phyloP scores from a whole-genome alignment of 208 protist genomes.

The Entamoeba dispar region DNA sequence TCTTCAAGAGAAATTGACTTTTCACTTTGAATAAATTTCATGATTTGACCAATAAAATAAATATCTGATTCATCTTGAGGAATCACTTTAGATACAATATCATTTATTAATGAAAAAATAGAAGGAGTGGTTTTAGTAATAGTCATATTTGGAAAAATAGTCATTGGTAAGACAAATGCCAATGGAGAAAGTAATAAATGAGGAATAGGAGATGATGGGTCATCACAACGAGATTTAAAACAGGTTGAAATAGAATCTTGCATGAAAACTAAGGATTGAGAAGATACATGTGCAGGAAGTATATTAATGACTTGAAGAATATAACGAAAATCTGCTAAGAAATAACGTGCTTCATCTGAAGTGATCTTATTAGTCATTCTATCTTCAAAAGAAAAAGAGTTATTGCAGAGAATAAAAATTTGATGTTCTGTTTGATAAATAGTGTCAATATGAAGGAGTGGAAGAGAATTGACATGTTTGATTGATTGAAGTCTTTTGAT shows the following conservation, averaged over 20 bases:
- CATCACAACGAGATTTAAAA: neutral
- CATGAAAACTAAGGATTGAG: neutral
- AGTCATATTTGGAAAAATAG: neutral
- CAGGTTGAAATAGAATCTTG: neutral
- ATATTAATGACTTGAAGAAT: neutral
- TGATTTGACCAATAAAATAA: neutral
- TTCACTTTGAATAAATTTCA: neutral
- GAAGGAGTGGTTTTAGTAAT: neutral
- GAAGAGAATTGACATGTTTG: neutral
- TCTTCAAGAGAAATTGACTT: neutral
- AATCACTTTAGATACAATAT: no score
- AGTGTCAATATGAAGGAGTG: neutral
- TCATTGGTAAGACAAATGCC: neutral
- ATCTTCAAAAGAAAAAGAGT: neutral
- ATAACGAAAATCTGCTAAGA: neutral
- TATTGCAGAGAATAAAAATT: neutral
- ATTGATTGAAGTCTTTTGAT: neutral
- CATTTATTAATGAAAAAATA: neutral
- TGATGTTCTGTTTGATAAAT: neutral
- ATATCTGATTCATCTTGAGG: neutral
- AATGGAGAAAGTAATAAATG: neutral
- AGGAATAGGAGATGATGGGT: neutral
- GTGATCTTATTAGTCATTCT: neutral
- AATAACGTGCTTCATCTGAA: neutral
- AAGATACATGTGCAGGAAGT: neutral